Evolutionary conservation across 2,329 filamentous ascomycete species (phyloP), one percentile per base, ranked within the genome.

Genomic region (Cylindrodendrum hubeiense): DNA sequence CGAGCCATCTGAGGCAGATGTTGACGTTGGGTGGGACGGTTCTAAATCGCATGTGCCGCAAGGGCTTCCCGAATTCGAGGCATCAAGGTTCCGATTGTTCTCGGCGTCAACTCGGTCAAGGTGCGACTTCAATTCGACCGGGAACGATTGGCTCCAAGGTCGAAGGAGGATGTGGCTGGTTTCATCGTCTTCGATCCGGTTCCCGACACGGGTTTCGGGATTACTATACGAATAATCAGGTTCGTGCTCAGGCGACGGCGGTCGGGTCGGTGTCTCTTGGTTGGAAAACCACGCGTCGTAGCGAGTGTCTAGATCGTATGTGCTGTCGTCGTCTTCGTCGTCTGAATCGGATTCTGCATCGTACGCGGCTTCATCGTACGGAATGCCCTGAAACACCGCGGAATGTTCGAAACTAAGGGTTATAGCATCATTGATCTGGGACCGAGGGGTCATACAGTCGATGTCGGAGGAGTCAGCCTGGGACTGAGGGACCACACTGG

Each of bases 91-190:
- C 4, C 19, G 41, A 5, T 24, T 7, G 37, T 8, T 8, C 2
- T 26, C 13, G 21, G 21, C 26, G 15, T 59, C 54, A 2, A 37
- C 19, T 28, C 17, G 33, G 51, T 63, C 52, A 17, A 65, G 37
- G 22, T 37, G 24, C 10, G 15, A 9, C 13, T 21, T 22, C 12
- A 65, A 37, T n/a, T 56, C 17, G 4, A 8, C 22, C 15, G 50
- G 57, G 37, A 65, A 51, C 9, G 44, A 41, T 4, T 43, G 15
- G 9, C 15, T 52, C 10, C 37, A 19, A 13, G 56, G 62, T 1
- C 21, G 44, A 21, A 21, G 15, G 4, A 60, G 58, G 9, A 54
- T 30, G 28, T 60, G 30, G 10, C 17, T 46, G 2, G 28, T 17
- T 7, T 49, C 22, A 13, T 55, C 41, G 9, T 41, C n/a, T 3